A percentile compares a stretch with the other conserved stretches of the same genome.
Evolutionary conservation across 1,284 basidiomycete genomes (phyloP).

Genomic region (Mycosarcoma maydis): DNA sequence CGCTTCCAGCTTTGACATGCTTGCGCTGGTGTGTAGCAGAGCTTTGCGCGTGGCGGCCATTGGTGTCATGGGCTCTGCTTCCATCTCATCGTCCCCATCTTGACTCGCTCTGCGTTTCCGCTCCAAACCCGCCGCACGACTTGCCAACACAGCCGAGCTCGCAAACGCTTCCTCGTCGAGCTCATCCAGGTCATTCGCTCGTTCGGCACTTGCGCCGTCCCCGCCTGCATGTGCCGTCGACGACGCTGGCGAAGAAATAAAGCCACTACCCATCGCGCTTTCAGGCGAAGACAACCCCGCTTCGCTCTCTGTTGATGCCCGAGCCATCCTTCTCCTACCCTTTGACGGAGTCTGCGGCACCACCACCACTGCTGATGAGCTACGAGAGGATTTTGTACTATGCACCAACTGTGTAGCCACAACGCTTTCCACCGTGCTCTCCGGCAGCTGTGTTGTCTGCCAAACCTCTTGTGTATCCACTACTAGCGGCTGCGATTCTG

Average conservation of each 20-base stretch:
- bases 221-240: slow-evolving; percentile 19
- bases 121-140: not conserved
- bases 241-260: slow-evolving; percentile 45
- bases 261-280: slow-evolving; percentile 23
- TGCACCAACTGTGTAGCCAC: slow-evolving; percentile 17
- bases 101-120: not conserved
- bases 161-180: slow-evolving; percentile 9
- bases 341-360: slow-evolving; percentile 36
- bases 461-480: slow-evolving; percentile 35
- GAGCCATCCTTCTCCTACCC: slow-evolving; percentile 21
- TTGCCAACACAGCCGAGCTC: slow-evolving; percentile 17
- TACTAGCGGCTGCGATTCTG: slow-evolving; percentile 26
- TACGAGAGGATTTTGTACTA: slow-evolving; percentile 5
- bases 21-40: slow-evolving; percentile 22
- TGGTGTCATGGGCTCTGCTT: slow-evolving; percentile 23
- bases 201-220: not conserved
- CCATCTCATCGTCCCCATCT: slow-evolving; percentile 9
- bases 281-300: slow-evolving; percentile 22
- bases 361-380: slow-evolving; percentile 14
- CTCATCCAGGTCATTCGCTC: not conserved
- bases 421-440: not conserved
- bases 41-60: slow-evolving; percentile 7
- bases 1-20: slow-evolving; percentile 42
- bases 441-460: slow-evolving; percentile 7
- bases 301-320: slow-evolving; percentile 5